Conservation (phyloP, 2,329 filamentous ascomycete species). For the Nannizziopsis barbatae region DNA sequence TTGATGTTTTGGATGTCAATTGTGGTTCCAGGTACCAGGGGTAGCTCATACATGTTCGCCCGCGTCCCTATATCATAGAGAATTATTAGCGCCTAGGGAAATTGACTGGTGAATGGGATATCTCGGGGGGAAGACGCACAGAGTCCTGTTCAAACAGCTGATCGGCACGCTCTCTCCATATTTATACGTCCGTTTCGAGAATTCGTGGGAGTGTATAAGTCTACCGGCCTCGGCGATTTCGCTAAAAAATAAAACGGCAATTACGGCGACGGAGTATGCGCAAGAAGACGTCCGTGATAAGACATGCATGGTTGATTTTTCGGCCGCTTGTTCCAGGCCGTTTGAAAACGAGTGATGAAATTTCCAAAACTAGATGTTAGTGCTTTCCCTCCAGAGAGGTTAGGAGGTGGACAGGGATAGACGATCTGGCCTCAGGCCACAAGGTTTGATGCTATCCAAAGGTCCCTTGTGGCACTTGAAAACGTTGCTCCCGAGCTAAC, state of each 20-base stretch:
- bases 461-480: too few species aligned
- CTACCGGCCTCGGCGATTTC: conserved; percentile 1
- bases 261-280: background rate
- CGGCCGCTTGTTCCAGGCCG: background rate
- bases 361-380: background rate
- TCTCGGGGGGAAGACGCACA: conserved; percentile 29
- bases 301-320: background rate
- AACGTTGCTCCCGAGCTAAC: too few species aligned
- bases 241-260: conserved; percentile 4
- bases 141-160: conserved; percentile 42
- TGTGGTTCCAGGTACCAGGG: background rate
- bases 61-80: conserved; percentile 44
- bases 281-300: background rate
- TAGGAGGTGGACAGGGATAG: background rate
- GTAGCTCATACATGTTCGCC: conserved; percentile 56
- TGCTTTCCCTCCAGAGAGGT: background rate
- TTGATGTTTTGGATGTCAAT: background rate
- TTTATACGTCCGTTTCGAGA: conserved; percentile 30
- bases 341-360: background rate
- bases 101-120: background rate
- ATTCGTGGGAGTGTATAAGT: conserved; percentile 10
- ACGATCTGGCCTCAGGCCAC: background rate
- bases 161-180: conserved; percentile 42
- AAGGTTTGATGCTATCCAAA: too few species aligned
- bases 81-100: background rate